A percentile compares a stretch with the other conserved stretches of the same genome.
These are phyloP conservation scores for Amauroascus niger DNA, from an alignment of 2,329 filamentous ascomycete genomes.

Conservation along the genomic window DNA sequence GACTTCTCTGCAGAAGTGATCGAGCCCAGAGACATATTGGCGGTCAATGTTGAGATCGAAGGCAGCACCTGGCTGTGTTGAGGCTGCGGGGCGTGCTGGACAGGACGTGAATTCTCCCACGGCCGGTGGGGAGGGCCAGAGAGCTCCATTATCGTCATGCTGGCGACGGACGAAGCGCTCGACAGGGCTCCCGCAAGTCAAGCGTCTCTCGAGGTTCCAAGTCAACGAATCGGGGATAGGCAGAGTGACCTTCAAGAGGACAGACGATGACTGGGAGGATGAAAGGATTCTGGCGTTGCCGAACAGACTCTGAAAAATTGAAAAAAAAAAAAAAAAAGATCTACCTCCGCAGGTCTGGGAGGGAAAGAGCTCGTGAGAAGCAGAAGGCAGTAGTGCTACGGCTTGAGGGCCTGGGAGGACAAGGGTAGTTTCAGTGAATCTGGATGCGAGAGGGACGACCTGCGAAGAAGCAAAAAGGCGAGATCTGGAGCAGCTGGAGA, in stretches of 20 bases:
- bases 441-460: conserved; percentile 3
- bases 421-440: background rate
- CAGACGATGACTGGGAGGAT: background rate
- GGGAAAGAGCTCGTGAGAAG: conserved; percentile 6
- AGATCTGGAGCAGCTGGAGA: conserved; percentile 7
- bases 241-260: background rate
- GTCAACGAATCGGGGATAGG: too few species aligned
- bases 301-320: too few species aligned
- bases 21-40: conserved; percentile 30
- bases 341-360: background rate
- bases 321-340: background rate
- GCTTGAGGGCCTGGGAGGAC: conserved; percentile 3
- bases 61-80: conserved; percentile 36
- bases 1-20: conserved; percentile 33
- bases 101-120: conserved; percentile 34
- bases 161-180: background rate
- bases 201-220: background rate
- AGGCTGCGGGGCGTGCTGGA: conserved; percentile 34
- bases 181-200: background rate
- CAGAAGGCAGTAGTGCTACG: conserved; percentile 5
- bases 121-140: conserved; percentile 35
- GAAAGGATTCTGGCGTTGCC: background rate
- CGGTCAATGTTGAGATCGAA: conserved; percentile 41
- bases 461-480: conserved; percentile 7
- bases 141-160: conserved; percentile 29